Conservation (phyloP, 2,329 filamentous ascomycete genomes). For the Hymenoscyphus occultus region DNA sequence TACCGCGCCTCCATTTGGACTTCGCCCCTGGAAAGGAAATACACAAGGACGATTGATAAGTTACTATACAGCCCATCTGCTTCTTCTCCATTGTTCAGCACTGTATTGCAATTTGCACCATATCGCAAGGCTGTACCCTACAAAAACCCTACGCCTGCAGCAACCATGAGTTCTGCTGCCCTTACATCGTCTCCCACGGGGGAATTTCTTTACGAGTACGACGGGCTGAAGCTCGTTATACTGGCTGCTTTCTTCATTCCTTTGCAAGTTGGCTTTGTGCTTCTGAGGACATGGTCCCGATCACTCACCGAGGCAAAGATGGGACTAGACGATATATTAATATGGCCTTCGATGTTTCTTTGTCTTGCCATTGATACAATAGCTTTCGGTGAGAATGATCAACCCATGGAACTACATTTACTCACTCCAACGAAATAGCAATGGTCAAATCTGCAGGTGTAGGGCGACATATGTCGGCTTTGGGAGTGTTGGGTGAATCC, state of each 20-base stretch:
- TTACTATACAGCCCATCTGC: neutral
- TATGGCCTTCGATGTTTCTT: neutral
- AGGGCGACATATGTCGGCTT: neutral
- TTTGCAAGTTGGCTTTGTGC: neutral
- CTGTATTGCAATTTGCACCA: neutral
- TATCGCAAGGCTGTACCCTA: neutral
- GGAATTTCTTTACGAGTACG: neutral
- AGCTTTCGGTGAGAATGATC: neutral
- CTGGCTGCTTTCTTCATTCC: neutral
- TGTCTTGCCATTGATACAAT: neutral
- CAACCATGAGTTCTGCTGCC: neutral
- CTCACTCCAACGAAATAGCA: neutral
- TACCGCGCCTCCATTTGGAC: no score
- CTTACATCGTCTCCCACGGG: neutral
- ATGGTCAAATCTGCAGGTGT: constrained; percentile 1
- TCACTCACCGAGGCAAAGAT: neutral
- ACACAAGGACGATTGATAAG: neutral
- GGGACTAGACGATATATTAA: neutral
- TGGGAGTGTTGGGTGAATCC: neutral
- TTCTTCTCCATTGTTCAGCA: no score
- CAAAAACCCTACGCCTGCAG: neutral
- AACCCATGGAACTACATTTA: neutral
- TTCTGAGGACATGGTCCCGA: neutral
- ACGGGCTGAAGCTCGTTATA: constrained; percentile 1
- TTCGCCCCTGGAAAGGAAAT: neutral